phyloP scores from a whole-genome alignment of 148 eudicot species.

The Arctostaphylos glauca region DNA sequence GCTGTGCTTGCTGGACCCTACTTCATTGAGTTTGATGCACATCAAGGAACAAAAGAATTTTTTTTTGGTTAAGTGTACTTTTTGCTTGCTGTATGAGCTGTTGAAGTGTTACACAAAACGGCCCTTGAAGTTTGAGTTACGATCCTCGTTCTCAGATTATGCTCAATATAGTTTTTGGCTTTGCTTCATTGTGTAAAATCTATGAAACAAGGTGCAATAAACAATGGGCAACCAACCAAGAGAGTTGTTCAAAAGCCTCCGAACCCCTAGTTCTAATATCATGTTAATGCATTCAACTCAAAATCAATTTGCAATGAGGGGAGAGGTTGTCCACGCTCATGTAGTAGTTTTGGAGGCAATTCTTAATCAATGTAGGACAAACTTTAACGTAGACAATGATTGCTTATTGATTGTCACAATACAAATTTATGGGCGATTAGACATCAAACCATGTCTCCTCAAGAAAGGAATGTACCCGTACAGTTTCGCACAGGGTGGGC shows the following conservation, averaged over 20 bases:
- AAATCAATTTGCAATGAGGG: too few relatives aligned
- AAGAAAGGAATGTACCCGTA: too few relatives aligned
- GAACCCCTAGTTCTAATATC: too few relatives aligned
- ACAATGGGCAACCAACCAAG: too few relatives aligned
- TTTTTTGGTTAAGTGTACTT: not conserved
- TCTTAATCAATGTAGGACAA: not conserved
- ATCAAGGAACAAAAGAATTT: not conserved
- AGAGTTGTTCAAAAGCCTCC: too few relatives aligned
- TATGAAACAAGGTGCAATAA: too few relatives aligned
- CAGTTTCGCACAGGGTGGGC: too few relatives aligned
- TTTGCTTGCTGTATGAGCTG: not conserved
- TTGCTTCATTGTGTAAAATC: constrained; percentile 8
- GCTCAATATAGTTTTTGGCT: not conserved
- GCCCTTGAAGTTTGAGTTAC: not conserved
- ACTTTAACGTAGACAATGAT: not conserved
- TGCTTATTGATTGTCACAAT: not conserved
- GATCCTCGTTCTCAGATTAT: not conserved
- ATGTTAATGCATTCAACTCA: too few relatives aligned
- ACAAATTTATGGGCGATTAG: too few relatives aligned
- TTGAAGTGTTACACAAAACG: not conserved
- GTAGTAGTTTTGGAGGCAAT: too few relatives aligned
- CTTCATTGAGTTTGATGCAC: constrained; percentile 9
- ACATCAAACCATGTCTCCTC: too few relatives aligned
- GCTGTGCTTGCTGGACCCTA: not conserved
- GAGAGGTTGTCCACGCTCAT: too few relatives aligned